Conservation (phyloP, 2,329 filamentous ascomycete genomes). For the Aureobasidium mangrovei region DNA sequence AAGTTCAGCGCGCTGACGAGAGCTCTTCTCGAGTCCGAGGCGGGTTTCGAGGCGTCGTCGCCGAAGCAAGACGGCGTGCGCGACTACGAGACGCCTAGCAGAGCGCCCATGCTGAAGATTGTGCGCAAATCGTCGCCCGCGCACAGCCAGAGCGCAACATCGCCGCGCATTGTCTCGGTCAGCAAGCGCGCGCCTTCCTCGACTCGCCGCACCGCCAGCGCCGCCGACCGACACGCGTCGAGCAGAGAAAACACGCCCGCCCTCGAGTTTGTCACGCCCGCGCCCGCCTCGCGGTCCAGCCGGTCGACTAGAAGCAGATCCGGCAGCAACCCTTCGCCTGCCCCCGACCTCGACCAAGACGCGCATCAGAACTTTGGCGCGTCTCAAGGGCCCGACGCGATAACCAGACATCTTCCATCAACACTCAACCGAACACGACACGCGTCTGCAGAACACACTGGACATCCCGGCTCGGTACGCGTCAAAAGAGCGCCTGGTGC, state of each 20-base stretch:
- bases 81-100: slow-evolving; percentile 28
- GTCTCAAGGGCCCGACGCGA: background rate
- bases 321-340: slow-evolving; percentile 29
- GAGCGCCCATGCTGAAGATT: slow-evolving; percentile 28
- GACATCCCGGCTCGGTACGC: slow-evolving; percentile 64
- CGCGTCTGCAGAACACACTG: slow-evolving; percentile 50
- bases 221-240: background rate
- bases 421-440: slow-evolving; percentile 44
- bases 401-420: slow-evolving; percentile 26
- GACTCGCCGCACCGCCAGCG: slow-evolving; percentile 25
- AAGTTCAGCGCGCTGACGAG: slow-evolving; percentile 91
- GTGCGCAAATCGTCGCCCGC: slow-evolving; percentile 28
- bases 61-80: background rate
- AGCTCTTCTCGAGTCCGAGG: slow-evolving; percentile 55
- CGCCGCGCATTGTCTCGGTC: slow-evolving; percentile 29
- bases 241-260: slow-evolving; percentile 27
- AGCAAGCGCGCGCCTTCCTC: slow-evolving; percentile 24
- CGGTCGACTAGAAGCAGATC: slow-evolving; percentile 17
- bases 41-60: background rate
- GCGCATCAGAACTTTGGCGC: slow-evolving; percentile 1
- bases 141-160: slow-evolving; percentile 22
- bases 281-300: slow-evolving; percentile 25
- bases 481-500: slow-evolving; percentile 69
- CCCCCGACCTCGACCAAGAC: slow-evolving; percentile 16
- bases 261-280: slow-evolving; percentile 29